phyloP scores from a whole-genome alignment of 2,329 filamentous ascomycete genomes.

The Aspergillus quadricinctus region DNA sequence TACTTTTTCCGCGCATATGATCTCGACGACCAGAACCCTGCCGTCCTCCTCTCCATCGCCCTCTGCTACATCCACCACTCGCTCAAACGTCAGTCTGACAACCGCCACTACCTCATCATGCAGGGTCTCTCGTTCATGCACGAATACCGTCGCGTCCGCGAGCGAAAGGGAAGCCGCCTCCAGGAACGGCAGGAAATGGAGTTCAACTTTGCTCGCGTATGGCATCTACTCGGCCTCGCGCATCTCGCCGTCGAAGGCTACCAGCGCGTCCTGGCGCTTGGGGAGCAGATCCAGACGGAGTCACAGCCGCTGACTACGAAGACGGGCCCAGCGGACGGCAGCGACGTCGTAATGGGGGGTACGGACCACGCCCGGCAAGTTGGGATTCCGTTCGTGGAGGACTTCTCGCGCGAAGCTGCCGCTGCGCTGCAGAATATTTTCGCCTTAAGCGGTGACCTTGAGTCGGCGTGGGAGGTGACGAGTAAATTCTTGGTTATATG shows the following conservation, averaged over 20 bases:
- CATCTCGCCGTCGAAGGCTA: conserved; percentile 73
- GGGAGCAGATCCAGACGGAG: conserved; percentile 40
- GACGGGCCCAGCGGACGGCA: conserved; percentile 42
- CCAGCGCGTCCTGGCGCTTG: conserved; percentile 51
- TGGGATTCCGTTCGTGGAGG: conserved; percentile 41
- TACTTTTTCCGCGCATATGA: conserved; percentile 78
- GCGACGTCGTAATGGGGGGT: conserved; percentile 23
- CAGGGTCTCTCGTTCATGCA: conserved; percentile 81
- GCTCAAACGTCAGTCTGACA: conserved; percentile 83
- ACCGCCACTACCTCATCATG: conserved; percentile 79
- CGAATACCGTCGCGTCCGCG: conserved; percentile 63
- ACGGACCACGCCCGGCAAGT: conserved; percentile 4
- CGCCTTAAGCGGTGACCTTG: conserved; percentile 58
- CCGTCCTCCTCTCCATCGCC: conserved; percentile 76
- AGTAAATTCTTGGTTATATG: conserved; percentile 55
- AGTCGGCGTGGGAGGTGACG: conserved; percentile 58
- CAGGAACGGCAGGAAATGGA: conserved; percentile 67
- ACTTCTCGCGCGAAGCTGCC: conserved; percentile 67
- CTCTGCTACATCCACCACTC: conserved; percentile 84
- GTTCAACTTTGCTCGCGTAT: conserved; percentile 73
- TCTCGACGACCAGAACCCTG: conserved; percentile 69
- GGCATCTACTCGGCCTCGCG: conserved; percentile 68
- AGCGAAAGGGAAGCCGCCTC: conserved; percentile 37
- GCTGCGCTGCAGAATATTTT: conserved; percentile 68
- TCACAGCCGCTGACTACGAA: conserved; percentile 9